Percentiles rank a stretch among this genome's conserved stretches.
Evolutionary conservation across 371 early-diverging fungal species (phyloP).

Genomic region (Nematocida sp.): DNA sequence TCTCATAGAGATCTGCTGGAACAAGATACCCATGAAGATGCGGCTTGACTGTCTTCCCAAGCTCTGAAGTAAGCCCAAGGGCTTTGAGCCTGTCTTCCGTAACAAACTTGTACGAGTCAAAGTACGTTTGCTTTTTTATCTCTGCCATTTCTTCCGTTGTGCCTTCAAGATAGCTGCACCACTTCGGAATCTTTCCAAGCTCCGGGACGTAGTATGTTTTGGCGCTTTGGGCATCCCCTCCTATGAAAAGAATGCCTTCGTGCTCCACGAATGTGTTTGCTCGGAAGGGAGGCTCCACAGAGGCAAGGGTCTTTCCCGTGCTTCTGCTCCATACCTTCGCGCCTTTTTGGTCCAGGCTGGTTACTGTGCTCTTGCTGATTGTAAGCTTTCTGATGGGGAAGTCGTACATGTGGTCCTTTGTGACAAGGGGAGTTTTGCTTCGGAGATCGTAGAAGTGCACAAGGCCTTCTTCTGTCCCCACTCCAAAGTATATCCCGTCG

Average conservation of each 20-base stretch:
- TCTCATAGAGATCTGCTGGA: conserved; percentile 13
- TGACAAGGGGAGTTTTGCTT: conserved; percentile 70
- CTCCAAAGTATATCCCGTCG: conserved; percentile 78
- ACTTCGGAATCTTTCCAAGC: conserved; percentile 84
- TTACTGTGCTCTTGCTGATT: conserved; percentile 75
- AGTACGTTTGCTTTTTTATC: conserved; percentile 32
- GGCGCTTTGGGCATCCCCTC: conserved; percentile 84
- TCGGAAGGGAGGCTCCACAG: conserved; percentile 77
- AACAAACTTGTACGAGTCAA: conserved; percentile 27
- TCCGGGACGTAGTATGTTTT: conserved; percentile 80
- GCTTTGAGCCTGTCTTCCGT: conserved; percentile 9
- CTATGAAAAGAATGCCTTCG: conserved; percentile 81
- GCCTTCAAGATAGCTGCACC: conserved; percentile 67
- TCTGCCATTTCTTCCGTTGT: conserved; percentile 41
- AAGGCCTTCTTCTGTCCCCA: conserved; percentile 81
- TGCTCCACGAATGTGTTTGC: conserved; percentile 79
- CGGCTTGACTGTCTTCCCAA: conserved; percentile 34
- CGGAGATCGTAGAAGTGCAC: conserved; percentile 85
- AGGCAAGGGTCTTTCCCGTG: conserved; percentile 70
- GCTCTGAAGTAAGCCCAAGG: conserved; percentile 9
- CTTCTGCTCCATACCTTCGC: conserved; percentile 83
- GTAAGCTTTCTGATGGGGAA: conserved; percentile 77
- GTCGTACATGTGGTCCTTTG: conserved; percentile 90
- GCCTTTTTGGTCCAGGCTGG: conserved; percentile 78
- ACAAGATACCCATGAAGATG: conserved; percentile 47